Percentiles rank a stretch among this genome's conserved stretches.
phyloP scores from a whole-genome alignment of 257 asterid species.

The Capsicum baccatum region DNA sequence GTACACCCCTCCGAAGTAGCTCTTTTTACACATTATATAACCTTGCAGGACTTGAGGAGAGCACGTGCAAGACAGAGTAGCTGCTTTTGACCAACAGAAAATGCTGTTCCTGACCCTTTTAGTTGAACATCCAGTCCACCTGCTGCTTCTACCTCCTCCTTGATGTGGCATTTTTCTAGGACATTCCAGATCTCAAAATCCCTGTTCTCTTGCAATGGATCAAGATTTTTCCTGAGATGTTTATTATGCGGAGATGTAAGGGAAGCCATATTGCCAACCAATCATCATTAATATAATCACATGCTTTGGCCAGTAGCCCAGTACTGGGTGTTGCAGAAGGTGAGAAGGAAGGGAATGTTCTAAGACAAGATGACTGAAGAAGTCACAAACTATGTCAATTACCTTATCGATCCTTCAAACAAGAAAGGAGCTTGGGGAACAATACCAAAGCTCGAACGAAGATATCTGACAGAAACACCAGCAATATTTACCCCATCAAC shows the following conservation, averaged over 20 bases:
- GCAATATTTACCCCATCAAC: conserved; percentile 67
- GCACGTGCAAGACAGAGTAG: conserved; percentile 95
- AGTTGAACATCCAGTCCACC: conserved; percentile 82
- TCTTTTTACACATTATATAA: conserved; percentile 22
- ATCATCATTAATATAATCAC: neutral
- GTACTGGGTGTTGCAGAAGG: neutral
- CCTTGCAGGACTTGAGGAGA: conserved; percentile 83
- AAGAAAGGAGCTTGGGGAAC: conserved; percentile 94
- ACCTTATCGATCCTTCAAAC: conserved; percentile 95
- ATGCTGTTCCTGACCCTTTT: conserved; percentile 78
- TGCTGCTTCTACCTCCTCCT: conserved; percentile 79
- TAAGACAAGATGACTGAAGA: neutral
- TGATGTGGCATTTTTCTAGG: conserved; percentile 77
- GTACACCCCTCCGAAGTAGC: neutral
- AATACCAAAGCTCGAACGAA: conserved; percentile 74
- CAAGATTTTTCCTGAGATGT: conserved; percentile 71
- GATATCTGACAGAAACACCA: conserved; percentile 65
- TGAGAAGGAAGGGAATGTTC: conserved; percentile 11
- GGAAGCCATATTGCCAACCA: neutral
- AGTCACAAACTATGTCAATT: conserved; percentile 2
- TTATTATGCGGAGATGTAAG: conserved; percentile 1
- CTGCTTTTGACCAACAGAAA: conserved; percentile 98
- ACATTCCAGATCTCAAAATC: conserved; percentile 69
- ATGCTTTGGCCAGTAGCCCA: neutral
- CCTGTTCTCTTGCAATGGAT: conserved; percentile 59